Base-by-base conservation (phyloP, 495 filamentous ascomycete species). In the Aspergillus haitiensis region DNA sequence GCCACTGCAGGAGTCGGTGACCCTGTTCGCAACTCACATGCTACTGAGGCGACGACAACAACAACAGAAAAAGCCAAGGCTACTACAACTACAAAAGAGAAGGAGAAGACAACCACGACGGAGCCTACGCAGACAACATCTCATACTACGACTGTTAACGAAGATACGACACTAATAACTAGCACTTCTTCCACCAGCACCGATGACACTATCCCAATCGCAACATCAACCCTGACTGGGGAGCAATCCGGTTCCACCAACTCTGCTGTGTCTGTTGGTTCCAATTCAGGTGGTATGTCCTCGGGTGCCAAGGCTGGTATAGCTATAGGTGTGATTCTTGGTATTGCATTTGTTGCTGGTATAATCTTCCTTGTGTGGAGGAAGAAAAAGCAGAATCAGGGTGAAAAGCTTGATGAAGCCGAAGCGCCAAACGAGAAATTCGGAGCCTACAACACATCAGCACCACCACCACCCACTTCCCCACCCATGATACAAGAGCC, bases 231-330 rank as follows among this genome's bases (percentile, higher is more conserved):
- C 18, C 32, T 36, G 36, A 34, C 31, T 33, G 58, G 32, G 12
- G 58, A 46, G 27, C 40, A 60, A 11, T 47, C 61, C 34, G 61
- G 59, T 40, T 57, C 61, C 0, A 65, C 69, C 5, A 61, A 58
- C 12, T 64, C 72, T 33, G 39, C 68, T 13, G 52, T 63, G 36
- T 35, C 70, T 42, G 55, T 59, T 27, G 56, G 37, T 34, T 72
- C 72, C 7, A 58, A 61, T 16, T 71, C 75, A 13, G 65, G 65
- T 52, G 86, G 85, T 21, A 75, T 87, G 64, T 84, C 82, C 42
- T 75, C 76, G 34, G 89, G 86, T 40, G 88, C 86, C 40, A 93
- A 90, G 67, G 93, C 91, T 27, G 95, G 95, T 55, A 77, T 97
- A 52, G 88, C 86, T 4, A 86, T 96, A 68, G 93, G 92, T 62